Evolutionary conservation across 208 protist genomes (phyloP).

Genomic region (Trypanosomatidae sp.): DNA sequence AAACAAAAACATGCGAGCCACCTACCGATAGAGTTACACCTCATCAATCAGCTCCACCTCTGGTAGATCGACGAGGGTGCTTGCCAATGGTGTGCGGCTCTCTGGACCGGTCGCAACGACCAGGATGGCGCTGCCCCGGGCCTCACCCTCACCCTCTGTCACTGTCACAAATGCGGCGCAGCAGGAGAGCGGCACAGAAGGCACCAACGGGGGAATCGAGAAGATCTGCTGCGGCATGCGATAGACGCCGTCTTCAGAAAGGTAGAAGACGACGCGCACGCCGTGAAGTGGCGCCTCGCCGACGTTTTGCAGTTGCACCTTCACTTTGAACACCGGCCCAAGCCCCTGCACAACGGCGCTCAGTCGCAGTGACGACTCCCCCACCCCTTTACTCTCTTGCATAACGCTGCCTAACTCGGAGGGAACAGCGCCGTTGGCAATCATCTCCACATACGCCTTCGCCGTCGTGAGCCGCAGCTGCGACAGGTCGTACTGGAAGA

Average conservation of each 20-base stretch:
- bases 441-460: slow-evolving; percentile 75
- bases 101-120: slow-evolving; percentile 45
- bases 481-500: slow-evolving; percentile 93
- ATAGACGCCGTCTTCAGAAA: slow-evolving; percentile 61
- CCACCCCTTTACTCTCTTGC: slow-evolving; percentile 23
- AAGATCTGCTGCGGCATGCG: slow-evolving; percentile 45
- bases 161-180: slow-evolving; percentile 65
- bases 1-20: not conserved
- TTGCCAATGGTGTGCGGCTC: slow-evolving; percentile 42
- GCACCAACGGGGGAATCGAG: slow-evolving; percentile 65
- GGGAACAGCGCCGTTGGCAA: slow-evolving; percentile 15
- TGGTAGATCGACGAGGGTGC: slow-evolving; percentile 82
- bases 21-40: slow-evolving; percentile 16
- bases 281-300: slow-evolving; percentile 45
- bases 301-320: slow-evolving; percentile 82
- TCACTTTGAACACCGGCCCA: slow-evolving; percentile 90
- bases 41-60: slow-evolving; percentile 62
- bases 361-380: slow-evolving; percentile 34
- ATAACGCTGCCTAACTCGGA: slow-evolving; percentile 28
- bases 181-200: slow-evolving; percentile 52
- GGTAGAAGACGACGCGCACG: slow-evolving; percentile 59
- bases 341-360: slow-evolving; percentile 89
- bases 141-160: slow-evolving; percentile 57
- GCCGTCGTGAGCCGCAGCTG: slow-evolving; percentile 85
- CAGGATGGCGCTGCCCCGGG: slow-evolving; percentile 57